Conservation (phyloP, 2,329 filamentous ascomycete genomes). For the Claviceps sp. region DNA sequence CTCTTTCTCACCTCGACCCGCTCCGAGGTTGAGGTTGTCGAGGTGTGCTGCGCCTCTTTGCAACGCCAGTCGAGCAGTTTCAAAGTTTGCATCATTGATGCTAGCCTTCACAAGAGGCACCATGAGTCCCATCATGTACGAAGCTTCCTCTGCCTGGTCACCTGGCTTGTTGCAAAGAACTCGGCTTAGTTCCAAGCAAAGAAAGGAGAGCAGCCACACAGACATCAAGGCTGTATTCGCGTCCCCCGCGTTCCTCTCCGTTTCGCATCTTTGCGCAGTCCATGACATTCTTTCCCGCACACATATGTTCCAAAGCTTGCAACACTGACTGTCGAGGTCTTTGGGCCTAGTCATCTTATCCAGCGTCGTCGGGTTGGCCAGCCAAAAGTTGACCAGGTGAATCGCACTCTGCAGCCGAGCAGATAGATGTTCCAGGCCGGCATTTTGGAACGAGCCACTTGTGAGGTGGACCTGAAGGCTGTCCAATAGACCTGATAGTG, state of each 20-base stretch:
- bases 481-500: slow-evolving; percentile 14
- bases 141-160: slow-evolving; percentile 22
- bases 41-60: slow-evolving; percentile 39
- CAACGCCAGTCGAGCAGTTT: slow-evolving; percentile 46
- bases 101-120: slow-evolving; percentile 47
- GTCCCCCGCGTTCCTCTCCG: slow-evolving; percentile 6
- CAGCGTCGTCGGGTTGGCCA: neutral
- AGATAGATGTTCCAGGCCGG: slow-evolving; percentile 26
- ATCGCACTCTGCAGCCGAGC: slow-evolving; percentile 18
- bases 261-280: slow-evolving; percentile 9
- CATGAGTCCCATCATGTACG: slow-evolving; percentile 52
- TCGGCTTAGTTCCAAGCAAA: slow-evolving; percentile 47
- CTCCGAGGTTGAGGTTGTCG: neutral
- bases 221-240: slow-evolving; percentile 21
- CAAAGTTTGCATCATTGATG: slow-evolving; percentile 38
- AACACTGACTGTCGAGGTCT: slow-evolving; percentile 43
- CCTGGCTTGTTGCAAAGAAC: slow-evolving; percentile 18
- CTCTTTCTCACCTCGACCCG: slow-evolving; percentile 1
- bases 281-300: slow-evolving; percentile 31
- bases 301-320: slow-evolving; percentile 53
- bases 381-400: slow-evolving; percentile 9
- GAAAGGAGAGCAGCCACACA: slow-evolving; percentile 46
- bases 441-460: slow-evolving; percentile 14
- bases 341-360: neutral
- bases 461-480: slow-evolving; percentile 14